Evolutionary conservation across 148 eudicot genomes (phyloP), one percentile per base, ranked within the genome.

Genomic region (Chenopodium quinoa): DNA sequence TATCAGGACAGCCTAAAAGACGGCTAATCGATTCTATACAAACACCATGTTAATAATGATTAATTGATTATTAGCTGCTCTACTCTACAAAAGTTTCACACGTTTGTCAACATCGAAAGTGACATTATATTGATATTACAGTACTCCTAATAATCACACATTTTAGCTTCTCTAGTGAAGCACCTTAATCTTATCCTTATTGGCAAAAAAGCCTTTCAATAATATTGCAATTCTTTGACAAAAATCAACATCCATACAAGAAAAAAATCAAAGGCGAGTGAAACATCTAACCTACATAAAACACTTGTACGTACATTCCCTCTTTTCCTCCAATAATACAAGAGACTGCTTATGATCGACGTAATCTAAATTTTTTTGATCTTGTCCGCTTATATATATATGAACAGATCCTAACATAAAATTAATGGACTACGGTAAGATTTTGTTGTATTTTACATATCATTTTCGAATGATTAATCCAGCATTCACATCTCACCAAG

Each of bases 81-180:
- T 17, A 40, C 19, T 4, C 67, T 27, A 71, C 12, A 65, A 10
- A 4, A 25, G 12, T 29, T 73, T 63, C 12, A 73, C 17, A 4
- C 27, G 11, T 29, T 73, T 73, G 75, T 32, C 37, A 46, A 73
- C 20, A 13, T 68, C 75, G 86, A 84, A 76, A n/a, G 75, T 72
- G 86, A 84, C 81, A 60, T 5, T 40, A 40, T 40, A 6, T 64
- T 80, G 78, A 77, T 84, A 77, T 84, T 80, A 69, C 44, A 52
- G 20, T n/a, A n/a, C 12, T 48, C 47, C 48, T 40, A 10, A 25
- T 29, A 31, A 73, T 14, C 69, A 13, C 2, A 22, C 29, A 10
- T 75, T 47, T 27, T 32, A 74, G 44, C 69, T 66, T 56, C 37
- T 84, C 77, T 54, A 22, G 27, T 62, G 17, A 37, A 69, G 62